A percentile compares a stretch with the other conserved stretches of the same genome.
Conservation (phyloP, 495 filamentous ascomycete species). For the Penicillium daleae region DNA sequence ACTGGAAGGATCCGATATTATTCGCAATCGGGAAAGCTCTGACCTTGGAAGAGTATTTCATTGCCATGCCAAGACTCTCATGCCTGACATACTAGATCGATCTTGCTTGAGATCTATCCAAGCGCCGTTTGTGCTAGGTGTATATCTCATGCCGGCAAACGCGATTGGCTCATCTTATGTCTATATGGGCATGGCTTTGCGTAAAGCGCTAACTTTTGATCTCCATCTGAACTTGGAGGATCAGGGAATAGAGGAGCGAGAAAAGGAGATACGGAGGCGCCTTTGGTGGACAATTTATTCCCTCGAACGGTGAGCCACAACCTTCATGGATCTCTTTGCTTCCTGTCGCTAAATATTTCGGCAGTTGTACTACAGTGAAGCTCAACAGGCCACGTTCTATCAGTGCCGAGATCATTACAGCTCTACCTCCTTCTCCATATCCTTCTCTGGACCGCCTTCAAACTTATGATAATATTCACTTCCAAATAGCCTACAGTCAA, state of each 20-base stretch:
- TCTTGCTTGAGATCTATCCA: conserved; percentile 28
- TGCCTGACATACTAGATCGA: conserved; percentile 30
- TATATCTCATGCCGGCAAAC: conserved; percentile 31
- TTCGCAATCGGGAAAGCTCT: neutral
- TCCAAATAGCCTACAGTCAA: conserved; percentile 25
- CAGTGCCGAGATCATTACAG: conserved; percentile 17
- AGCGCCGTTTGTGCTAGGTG: conserved; percentile 26
- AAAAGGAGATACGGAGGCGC: conserved; percentile 25
- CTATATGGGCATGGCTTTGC: conserved; percentile 43
- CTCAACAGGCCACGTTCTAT: conserved; percentile 31
- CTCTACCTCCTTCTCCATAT: conserved; percentile 19
- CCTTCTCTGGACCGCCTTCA: conserved; percentile 20
- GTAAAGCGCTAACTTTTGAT: conserved; percentile 46
- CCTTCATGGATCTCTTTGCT: neutral
- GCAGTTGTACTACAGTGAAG: conserved; percentile 27
- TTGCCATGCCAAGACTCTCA: conserved; percentile 17
- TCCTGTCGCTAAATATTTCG: neutral
- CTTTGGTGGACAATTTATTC: conserved; percentile 37
- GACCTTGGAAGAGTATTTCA: neutral
- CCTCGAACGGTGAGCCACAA: conserved; percentile 27
- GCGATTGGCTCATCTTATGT: conserved; percentile 30
- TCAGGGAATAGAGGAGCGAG: conserved; percentile 8
- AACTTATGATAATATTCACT: conserved; percentile 24
- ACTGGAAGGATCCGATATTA: neutral
- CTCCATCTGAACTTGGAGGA: conserved; percentile 35